Conservation (phyloP, 139 green algal genomes). For the Chloropicon primus region DNA sequence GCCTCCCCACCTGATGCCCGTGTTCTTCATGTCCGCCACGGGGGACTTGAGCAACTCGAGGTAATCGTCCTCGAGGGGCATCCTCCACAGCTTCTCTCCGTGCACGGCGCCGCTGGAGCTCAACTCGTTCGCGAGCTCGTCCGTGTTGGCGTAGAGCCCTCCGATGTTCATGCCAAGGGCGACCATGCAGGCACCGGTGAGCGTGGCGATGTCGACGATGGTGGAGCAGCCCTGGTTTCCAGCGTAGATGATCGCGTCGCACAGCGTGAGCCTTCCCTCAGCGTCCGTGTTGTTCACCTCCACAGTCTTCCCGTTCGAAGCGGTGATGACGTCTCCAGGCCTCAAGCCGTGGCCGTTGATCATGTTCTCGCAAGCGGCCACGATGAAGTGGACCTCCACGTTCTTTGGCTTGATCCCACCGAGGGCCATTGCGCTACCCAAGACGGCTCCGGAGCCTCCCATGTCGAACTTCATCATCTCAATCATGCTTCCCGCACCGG, state of each 20-base stretch:
- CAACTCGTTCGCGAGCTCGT: conserved; percentile 27
- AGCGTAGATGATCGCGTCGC: conserved; percentile 86
- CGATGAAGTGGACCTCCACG: conserved; percentile 81
- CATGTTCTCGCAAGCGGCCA: conserved; percentile 97
- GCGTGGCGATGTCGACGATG: conserved; percentile 86
- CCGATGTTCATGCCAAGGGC: conserved; percentile 57
- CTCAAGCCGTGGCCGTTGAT: conserved; percentile 66
- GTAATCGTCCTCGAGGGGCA: conserved; percentile 72
- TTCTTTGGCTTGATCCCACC: conserved; percentile 40
- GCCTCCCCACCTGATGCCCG: conserved; percentile 9
- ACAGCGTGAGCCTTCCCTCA: conserved; percentile 86
- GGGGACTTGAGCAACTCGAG: conserved; percentile 49
- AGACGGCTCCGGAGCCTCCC: conserved; percentile 33
- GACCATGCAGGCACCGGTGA: conserved; percentile 90
- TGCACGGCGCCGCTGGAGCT: conserved; percentile 15
- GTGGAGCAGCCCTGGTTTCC: conserved; percentile 30
- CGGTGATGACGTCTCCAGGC: conserved; percentile 85
- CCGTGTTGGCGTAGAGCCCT: conserved; percentile 58
- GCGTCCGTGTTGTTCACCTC: conserved; percentile 82
- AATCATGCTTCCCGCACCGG: conserved; percentile 75
- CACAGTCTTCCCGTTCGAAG: conserved; percentile 82
- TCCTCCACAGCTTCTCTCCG: conserved; percentile 80
- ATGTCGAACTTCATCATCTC: conserved; percentile 84
- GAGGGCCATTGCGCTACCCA: conserved; percentile 67
- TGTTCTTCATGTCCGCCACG: conserved; percentile 85